These are phyloP conservation scores for Aspergillus japonicus DNA, from an alignment of 2,329 filamentous ascomycete species.

Conservation along the genomic window DNA sequence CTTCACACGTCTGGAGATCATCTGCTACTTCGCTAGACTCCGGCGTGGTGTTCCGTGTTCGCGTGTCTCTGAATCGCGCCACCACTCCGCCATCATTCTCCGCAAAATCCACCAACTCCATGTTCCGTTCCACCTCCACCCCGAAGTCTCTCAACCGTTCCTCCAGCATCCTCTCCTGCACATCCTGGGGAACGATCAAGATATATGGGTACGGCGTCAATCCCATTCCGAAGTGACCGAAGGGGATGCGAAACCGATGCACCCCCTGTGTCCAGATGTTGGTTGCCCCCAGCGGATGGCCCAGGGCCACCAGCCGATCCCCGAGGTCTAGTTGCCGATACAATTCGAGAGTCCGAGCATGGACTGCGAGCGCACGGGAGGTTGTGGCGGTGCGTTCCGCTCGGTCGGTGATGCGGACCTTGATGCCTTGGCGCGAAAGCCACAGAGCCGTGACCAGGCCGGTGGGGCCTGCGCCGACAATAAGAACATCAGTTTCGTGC, in stretches of 20 bases:
- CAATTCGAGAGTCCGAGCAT: conserved; percentile 52
- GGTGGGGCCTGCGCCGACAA: conserved; percentile 49
- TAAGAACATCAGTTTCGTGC: conserved; percentile 35
- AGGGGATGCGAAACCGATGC: conserved; percentile 23
- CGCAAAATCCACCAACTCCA: conserved; percentile 26
- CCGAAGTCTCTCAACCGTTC: conserved; percentile 26
- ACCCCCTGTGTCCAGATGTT: conserved; percentile 35
- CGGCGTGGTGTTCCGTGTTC: neutral
- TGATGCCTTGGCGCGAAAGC: conserved; percentile 49
- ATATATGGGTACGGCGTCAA: conserved; percentile 34
- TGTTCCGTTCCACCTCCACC: conserved; percentile 28
- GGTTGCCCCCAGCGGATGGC: conserved; percentile 40
- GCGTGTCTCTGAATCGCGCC: conserved; percentile 18
- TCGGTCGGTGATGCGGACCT: conserved; percentile 51
- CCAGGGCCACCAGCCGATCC: conserved; percentile 37
- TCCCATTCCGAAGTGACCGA: conserved; percentile 25
- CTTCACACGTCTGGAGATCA: conserved; percentile 30
- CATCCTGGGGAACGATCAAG: conserved; percentile 28
- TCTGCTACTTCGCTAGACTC: conserved; percentile 4
- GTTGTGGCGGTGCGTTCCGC: conserved; percentile 35
- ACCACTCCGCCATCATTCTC: conserved; percentile 24
- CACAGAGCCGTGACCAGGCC: conserved; percentile 48
- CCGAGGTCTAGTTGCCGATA: conserved; percentile 48
- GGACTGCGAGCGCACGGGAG: conserved; percentile 47
- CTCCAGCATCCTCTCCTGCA: conserved; percentile 31